These are phyloP conservation scores for Juglanconis oblonga DNA, from an alignment of 2,329 filamentous ascomycete species.

Conservation along the genomic window DNA sequence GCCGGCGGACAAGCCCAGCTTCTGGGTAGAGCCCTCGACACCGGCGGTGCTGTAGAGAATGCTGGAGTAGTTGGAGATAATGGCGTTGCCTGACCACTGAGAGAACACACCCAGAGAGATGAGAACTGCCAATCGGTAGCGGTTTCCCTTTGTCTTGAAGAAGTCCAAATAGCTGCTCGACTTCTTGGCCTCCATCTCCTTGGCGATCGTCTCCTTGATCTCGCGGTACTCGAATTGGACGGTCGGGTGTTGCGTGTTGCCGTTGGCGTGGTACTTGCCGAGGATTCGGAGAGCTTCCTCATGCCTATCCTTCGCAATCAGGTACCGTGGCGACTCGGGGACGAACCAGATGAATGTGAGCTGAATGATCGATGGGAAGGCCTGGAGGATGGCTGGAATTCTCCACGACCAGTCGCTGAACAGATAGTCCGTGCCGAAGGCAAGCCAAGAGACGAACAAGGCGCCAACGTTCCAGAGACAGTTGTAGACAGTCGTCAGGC, in stretches of 20 bases:
- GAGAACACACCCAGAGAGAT: constrained; percentile 57
- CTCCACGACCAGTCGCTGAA: constrained; percentile 51
- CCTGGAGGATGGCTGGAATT: constrained; percentile 47
- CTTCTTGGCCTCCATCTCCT: constrained; percentile 46
- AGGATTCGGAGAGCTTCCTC: constrained; percentile 55
- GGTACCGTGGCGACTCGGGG: constrained; percentile 48
- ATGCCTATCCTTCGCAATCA: constrained; percentile 31
- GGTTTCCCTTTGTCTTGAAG: constrained; percentile 54
- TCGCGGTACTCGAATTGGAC: constrained; percentile 59
- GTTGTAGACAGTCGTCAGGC: constrained; percentile 53
- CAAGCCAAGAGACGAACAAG: constrained; percentile 44
- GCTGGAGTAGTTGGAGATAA: constrained; percentile 57
- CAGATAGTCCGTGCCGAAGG: constrained; percentile 46
- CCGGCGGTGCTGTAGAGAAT: constrained; percentile 53
- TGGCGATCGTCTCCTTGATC: constrained; percentile 55
- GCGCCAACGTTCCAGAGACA: constrained; percentile 53
- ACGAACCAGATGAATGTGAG: constrained; percentile 48
- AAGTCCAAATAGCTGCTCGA: constrained; percentile 52
- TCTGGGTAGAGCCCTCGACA: constrained; percentile 41
- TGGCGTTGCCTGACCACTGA: constrained; percentile 58
- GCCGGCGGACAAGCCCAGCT: constrained; percentile 46
- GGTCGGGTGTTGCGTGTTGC: constrained; percentile 46
- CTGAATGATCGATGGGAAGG: constrained; percentile 45
- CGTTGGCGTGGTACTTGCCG: constrained; percentile 55
- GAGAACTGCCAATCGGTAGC: constrained; percentile 50